Evolutionary conservation across 441 rosid genomes (phyloP).

Genomic region (Mallotus japonicus): DNA sequence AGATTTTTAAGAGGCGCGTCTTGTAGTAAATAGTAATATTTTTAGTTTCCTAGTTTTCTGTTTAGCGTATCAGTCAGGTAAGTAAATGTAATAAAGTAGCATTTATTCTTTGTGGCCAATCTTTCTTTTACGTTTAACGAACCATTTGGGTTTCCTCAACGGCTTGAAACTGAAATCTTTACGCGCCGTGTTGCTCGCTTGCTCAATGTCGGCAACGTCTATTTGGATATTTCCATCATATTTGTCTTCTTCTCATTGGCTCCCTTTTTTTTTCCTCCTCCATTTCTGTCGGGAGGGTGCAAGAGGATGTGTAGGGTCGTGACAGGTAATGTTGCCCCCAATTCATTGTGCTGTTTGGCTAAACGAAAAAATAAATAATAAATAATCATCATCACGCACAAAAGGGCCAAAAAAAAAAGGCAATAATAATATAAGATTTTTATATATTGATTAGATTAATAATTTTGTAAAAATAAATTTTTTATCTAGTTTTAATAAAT

Average conservation of each 20-base stretch:
- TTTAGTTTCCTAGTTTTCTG: neutral
- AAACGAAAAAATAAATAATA: too few species aligned
- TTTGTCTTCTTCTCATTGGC: conserved; percentile 2
- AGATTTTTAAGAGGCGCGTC: neutral
- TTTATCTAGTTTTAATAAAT: too few species aligned
- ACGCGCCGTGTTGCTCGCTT: conserved; percentile 31
- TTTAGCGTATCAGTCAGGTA: neutral
- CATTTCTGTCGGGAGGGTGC: neutral
- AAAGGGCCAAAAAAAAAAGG: too few species aligned
- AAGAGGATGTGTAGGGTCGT: neutral
- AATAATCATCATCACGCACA: too few species aligned
- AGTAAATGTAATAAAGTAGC: conserved; percentile 30
- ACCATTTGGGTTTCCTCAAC: conserved; percentile 23
- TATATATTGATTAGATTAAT: too few species aligned
- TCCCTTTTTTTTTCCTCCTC: neutral
- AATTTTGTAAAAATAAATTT: too few species aligned
- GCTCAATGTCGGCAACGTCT: conserved; percentile 33
- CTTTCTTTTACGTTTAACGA: conserved; percentile 21
- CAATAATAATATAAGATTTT: too few species aligned
- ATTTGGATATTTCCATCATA: conserved; percentile 3
- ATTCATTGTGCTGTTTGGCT: too few species aligned
- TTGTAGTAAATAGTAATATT: too few species aligned
- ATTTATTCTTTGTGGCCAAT: conserved; percentile 28
- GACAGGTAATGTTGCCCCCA: neutral
- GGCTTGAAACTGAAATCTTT: conserved; percentile 27